Conservation (phyloP, 306 rosid species). For the Astragalus membranaceus region DNA sequence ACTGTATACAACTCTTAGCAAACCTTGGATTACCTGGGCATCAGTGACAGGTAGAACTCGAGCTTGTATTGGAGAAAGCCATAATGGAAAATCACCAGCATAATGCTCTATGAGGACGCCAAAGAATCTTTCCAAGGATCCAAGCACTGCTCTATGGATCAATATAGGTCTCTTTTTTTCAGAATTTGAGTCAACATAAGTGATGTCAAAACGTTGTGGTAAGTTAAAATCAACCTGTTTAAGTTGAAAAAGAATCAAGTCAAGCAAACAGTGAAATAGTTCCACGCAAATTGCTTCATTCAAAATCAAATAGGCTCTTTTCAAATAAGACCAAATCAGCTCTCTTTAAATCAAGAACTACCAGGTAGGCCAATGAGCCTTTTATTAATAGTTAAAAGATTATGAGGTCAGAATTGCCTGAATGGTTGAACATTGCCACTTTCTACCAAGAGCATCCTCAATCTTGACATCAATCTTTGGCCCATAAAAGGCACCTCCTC, state of each 20-base stretch:
- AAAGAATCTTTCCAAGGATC: slow-evolving; percentile 92
- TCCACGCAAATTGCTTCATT: neutral
- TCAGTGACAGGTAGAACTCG: slow-evolving; percentile 91
- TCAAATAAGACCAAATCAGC: neutral
- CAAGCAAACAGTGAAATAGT: slow-evolving; percentile 4
- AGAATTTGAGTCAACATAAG: slow-evolving; percentile 76
- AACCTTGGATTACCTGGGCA: slow-evolving; percentile 53
- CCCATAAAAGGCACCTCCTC: slow-evolving; percentile 98
- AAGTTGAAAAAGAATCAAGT: neutral
- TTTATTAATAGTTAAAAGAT: slow-evolving; percentile 4
- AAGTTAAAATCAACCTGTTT: slow-evolving; percentile 90
- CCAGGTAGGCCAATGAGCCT: neutral
- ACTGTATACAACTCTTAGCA: neutral
- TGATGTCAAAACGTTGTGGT: slow-evolving; percentile 88
- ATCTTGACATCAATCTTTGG: slow-evolving; percentile 98
- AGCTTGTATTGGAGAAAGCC: slow-evolving; percentile 95
- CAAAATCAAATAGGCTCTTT: slow-evolving; percentile 8
- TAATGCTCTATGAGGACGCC: slow-evolving; percentile 94
- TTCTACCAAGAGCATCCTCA: slow-evolving; percentile 99
- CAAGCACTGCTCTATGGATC: slow-evolving; percentile 97
- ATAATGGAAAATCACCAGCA: slow-evolving; percentile 94
- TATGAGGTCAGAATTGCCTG: slow-evolving; percentile 52
- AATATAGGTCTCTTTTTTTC: slow-evolving; percentile 83
- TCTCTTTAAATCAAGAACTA: neutral
- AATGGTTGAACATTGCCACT: slow-evolving; percentile 99